phyloP scores from a whole-genome alignment of 768 basidiomycete species.

The Leucocoprinus leucothites region DNA sequence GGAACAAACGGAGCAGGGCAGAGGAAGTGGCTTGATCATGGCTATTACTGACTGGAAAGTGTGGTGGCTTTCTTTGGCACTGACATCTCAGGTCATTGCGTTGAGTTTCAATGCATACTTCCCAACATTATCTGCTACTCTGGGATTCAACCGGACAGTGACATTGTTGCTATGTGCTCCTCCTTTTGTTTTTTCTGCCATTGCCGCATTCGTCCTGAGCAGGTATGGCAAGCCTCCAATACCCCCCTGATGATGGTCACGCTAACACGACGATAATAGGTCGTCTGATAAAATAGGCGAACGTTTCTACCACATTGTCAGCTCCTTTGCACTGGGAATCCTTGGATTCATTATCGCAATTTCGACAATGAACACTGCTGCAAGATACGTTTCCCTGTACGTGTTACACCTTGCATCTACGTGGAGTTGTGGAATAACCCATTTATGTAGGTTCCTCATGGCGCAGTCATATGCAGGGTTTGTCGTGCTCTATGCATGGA shows the following conservation, averaged over 20 bases:
- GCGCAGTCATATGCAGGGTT: conserved; percentile 75
- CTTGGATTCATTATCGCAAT: conserved; percentile 74
- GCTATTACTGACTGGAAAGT: conserved; percentile 81
- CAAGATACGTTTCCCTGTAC: conserved; percentile 71
- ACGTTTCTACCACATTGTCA: conserved; percentile 67
- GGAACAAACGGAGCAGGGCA: conserved; percentile 35
- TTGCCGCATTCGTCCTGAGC: conserved; percentile 50
- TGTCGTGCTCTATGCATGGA: conserved; percentile 55
- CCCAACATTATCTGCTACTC: conserved; percentile 70
- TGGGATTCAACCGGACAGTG: conserved; percentile 63
- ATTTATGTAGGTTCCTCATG: conserved; percentile 57
- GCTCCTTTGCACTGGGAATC: conserved; percentile 59
- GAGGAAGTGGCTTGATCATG: conserved; percentile 47
- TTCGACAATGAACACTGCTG: conserved; percentile 62
- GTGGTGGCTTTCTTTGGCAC: conserved; percentile 71
- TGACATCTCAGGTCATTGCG: conserved; percentile 59
- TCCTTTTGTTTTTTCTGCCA: conserved; percentile 69
- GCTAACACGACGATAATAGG: conserved; percentile 27
- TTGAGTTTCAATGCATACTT: conserved; percentile 80
- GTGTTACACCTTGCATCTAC: conserved; percentile 17
- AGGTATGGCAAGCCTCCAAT: conserved; percentile 29
- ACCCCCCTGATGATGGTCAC: neutral
- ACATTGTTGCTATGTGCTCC: conserved; percentile 78
- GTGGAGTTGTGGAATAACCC: neutral
- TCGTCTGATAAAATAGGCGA: conserved; percentile 78